Evolutionary conservation across 495 filamentous ascomycete genomes (phyloP), one percentile per base, ranked within the genome.

Genomic region (Tricharina praecox): DNA sequence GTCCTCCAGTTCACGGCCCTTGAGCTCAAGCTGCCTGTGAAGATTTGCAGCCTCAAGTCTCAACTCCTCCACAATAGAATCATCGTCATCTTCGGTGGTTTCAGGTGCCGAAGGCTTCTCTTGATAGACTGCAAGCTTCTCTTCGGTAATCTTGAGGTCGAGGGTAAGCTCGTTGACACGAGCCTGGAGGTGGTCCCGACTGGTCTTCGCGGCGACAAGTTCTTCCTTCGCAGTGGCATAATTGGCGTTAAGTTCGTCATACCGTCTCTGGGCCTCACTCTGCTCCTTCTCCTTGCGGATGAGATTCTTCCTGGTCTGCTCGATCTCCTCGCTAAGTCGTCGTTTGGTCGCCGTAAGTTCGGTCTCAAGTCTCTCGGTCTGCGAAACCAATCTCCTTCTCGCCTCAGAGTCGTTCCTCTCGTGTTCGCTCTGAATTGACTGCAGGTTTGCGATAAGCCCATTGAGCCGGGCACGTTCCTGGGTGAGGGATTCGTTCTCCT

Each of bases 401-500:
- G 70, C 77, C 61, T 97, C 90, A 0, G 78, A 73, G 37, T 95
- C 87, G 9, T 75, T 72, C 4, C 88, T 72, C 50, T 96, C 86
- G 23, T 85, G 84, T 62, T 96, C 86, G 56, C 93, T 93, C 39
- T 83, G 73, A 1, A 96, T 69, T 3, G 75, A 85, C 52, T 96
- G 85, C 21, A 93, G 71, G 51, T 78, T 84, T 18, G 76, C 70
- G 32, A 94, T 71, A 25, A 92, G 65, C 35, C 70, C 74, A 59
- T 93, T 90, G 2, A 96, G 76, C 19, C 85, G 74, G 32, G 71
- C 68, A 34, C 80, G 78, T 59, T 97, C 92, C 49, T 92, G 81
- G 26, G 80, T 68, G n/a, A 95, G 68, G 10, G 66, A 73, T 51
- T 86, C 81, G 45, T 85, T 92, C 51, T 96, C 92, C 39, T 86